Evolutionary conservation across 768 basidiomycete species (phyloP).

Genomic region (Hericium erinaceus): DNA sequence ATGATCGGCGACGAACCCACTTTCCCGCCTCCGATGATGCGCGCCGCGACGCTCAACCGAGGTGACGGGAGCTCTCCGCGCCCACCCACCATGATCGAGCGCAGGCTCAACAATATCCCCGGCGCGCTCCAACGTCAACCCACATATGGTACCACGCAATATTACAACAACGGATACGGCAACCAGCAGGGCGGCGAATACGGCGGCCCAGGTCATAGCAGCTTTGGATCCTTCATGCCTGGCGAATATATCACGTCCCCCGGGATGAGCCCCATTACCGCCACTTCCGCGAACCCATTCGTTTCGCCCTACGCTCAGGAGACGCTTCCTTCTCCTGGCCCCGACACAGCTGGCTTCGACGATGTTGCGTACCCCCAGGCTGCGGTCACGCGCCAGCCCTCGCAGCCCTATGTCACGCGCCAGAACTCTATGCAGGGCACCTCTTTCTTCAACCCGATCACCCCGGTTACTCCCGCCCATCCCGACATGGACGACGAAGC

Average conservation of each 20-base stretch:
- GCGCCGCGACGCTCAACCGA: slow-evolving; percentile 7
- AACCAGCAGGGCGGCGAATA: slow-evolving; percentile 15
- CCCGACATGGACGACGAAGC: slow-evolving; percentile 12
- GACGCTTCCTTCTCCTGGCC: slow-evolving; percentile 25
- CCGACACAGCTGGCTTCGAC: slow-evolving; percentile 5
- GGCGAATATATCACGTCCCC: slow-evolving; percentile 10
- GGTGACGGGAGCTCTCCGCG: slow-evolving; percentile 36
- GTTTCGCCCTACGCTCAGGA: slow-evolving; percentile 31
- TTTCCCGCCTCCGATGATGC: slow-evolving; percentile 26
- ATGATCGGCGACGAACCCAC: slow-evolving; percentile 33
- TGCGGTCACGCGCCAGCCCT: slow-evolving; percentile 12
- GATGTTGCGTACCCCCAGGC: slow-evolving; percentile 1
- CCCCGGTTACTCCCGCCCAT: background rate
- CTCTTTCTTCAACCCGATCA: slow-evolving; percentile 2
- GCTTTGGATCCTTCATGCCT: slow-evolving; percentile 20
- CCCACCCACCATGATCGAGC: slow-evolving; percentile 59
- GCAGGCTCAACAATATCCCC: slow-evolving; percentile 26
- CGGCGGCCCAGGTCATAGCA: slow-evolving; percentile 22
- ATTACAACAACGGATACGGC: background rate
- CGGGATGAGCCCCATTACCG: slow-evolving; percentile 5
- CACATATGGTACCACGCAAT: slow-evolving; percentile 1
- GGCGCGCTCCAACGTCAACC: slow-evolving; percentile 8
- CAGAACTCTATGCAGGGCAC: slow-evolving; percentile 18
- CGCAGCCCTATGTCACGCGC: slow-evolving; percentile 6
- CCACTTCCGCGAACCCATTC: slow-evolving; percentile 29